Evolutionary conservation across 495 filamentous ascomycete genomes (phyloP), one percentile per base, ranked within the genome.

Genomic region (Penicillium diatomitis): DNA sequence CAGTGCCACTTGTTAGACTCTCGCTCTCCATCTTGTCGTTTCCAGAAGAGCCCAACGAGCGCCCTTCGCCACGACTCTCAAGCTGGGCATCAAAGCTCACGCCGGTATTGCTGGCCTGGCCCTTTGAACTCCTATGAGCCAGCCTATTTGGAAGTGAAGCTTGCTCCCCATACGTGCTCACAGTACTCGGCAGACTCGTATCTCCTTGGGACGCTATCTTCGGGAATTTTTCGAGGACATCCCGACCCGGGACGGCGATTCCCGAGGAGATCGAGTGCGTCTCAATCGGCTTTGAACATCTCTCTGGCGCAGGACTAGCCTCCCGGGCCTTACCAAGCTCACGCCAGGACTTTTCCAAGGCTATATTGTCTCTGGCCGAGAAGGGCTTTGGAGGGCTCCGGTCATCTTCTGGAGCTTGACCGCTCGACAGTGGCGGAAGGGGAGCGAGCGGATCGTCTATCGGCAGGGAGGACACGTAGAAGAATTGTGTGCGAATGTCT

Each of bases 381-480:
- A 91, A 94, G 3, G 88, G 88, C n/a, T 83, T 78, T 2, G 86
- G 79, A 29, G 82, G 77, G 29, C 74, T 68, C 48, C 77, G 80
- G 27, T 75, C 63, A 49, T 67, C 63, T 12, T 61, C 57, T 9
- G 73, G 62, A 39, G 71, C 71, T 35, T 78, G 63, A 44, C 72
- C 71, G 12, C 75, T 63, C 12, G 77, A 65, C 32, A 79, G 70
- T 11, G 85, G 70, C 11, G 85, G 81, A 12, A 85, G 62, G 2
- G 84, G 75, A 4, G 85, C 83, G 38, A 91, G 75, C 8, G 88
- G 87, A 63, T 94, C 88, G 62, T 94, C 88, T 58, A 94, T 85
- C 36, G 87, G 81, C 32, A 87, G 71, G 12, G 77, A 71, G 9
- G 87, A 90, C 31, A 79, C 73, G 66, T 91, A 92, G 62, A 91